These are phyloP conservation scores for Rhizopogon roseolus DNA, from an alignment of 768 basidiomycete species.

Conservation along the genomic window DNA sequence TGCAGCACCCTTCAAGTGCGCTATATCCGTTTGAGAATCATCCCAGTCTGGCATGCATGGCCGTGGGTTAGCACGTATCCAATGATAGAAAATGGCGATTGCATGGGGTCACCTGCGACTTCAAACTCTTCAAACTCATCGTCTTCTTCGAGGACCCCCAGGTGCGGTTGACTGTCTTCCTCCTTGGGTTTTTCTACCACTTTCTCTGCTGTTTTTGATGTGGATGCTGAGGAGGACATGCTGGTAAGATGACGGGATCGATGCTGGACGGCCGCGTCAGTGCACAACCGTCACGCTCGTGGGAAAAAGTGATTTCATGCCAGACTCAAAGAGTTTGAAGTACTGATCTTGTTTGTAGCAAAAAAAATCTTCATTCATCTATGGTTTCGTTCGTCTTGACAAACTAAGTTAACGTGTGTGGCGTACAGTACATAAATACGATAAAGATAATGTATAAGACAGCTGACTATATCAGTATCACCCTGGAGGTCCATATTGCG, in stretches of 20 bases:
- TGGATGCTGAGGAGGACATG: conserved; percentile 43
- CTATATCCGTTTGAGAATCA: conserved; percentile 77
- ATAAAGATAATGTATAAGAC: conserved; percentile 25
- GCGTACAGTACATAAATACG: conserved; percentile 23
- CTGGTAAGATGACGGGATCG: conserved; percentile 1
- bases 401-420: conserved; percentile 5
- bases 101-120: conserved; percentile 58
- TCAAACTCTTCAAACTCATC: conserved; percentile 96
- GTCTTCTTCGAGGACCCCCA: conserved; percentile 93
- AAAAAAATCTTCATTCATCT: too few species aligned
- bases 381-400: too few species aligned
- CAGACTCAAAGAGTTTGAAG: not conserved
- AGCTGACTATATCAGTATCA: conserved; percentile 4
- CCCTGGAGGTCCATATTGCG: conserved; percentile 9
- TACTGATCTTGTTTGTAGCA: too few species aligned
- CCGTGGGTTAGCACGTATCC: not conserved
- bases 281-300: conserved; percentile 10
- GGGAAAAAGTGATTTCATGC: conserved; percentile 11
- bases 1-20: conserved; percentile 68
- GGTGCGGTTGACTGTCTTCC: conserved; percentile 52
- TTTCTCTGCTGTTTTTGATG: conserved; percentile 39
- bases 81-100: not conserved
- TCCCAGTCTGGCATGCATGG: conserved; percentile 64
- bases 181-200: conserved; percentile 34
- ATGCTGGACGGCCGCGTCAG: conserved; percentile 2